Percentiles rank a stretch among this genome's conserved stretches.
phyloP scores from a whole-genome alignment of 2,329 filamentous ascomycete genomes.

The Fusarium avenaceum region DNA sequence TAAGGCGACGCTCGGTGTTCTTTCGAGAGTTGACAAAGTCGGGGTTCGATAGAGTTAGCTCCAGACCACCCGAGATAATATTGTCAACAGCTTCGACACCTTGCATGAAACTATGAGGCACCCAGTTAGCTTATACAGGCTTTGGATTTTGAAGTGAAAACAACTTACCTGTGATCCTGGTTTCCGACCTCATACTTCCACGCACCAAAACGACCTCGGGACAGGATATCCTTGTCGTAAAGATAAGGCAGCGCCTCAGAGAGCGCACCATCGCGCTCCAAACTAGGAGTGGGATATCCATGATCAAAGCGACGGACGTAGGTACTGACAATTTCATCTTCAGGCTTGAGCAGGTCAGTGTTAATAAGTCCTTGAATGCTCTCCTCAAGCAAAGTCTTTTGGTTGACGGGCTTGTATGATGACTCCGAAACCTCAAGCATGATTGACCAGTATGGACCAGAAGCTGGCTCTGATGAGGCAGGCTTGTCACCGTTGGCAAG shows the following conservation, averaged over 20 bases:
- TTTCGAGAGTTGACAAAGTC: constrained; percentile 89
- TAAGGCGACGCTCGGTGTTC: constrained; percentile 66
- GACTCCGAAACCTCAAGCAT: constrained; percentile 99
- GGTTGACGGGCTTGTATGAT: constrained; percentile 91
- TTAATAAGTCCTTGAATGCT: constrained; percentile 97
- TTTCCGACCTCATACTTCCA: constrained; percentile 98
- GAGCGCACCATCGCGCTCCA: constrained; percentile 95
- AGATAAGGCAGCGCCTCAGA: constrained; percentile 94
- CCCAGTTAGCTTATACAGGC: background rate
- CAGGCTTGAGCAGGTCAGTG: constrained; percentile 92
- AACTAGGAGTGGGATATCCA: constrained; percentile 94
- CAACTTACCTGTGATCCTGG: constrained; percentile 74
- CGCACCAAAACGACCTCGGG: constrained; percentile 95
- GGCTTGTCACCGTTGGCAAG: constrained; percentile 88
- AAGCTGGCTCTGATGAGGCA: constrained; percentile 76
- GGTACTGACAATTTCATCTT: constrained; percentile 95
- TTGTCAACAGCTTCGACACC: constrained; percentile 94
- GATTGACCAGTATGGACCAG: constrained; percentile 99
- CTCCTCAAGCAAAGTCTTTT: constrained; percentile 85
- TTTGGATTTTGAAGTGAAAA: background rate
- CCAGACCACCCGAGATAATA: constrained; percentile 88
- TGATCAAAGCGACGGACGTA: constrained; percentile 99
- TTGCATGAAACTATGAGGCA: constrained; percentile 86
- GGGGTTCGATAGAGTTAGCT: constrained; percentile 95
- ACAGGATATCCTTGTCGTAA: constrained; percentile 91